Evolutionary conservation across 805 yeast genomes (phyloP).

Genomic region (Alloascoidea hylecoeti): DNA sequence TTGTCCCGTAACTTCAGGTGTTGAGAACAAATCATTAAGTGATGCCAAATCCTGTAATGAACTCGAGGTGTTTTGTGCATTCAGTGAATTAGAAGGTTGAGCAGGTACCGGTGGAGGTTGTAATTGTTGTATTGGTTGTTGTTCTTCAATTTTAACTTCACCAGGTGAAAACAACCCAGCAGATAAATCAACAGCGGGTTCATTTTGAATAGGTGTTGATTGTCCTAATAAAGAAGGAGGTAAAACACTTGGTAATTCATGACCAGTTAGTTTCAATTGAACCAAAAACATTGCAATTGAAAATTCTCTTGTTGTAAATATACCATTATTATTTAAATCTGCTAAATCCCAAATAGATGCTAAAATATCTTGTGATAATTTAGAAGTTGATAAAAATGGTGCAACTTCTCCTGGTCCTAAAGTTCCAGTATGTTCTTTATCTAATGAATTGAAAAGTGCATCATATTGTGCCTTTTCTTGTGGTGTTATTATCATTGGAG

Average conservation of each 20-base stretch:
- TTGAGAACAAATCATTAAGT: constrained; percentile 37
- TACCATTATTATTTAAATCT: constrained; percentile 77
- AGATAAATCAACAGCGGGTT: constrained; percentile 5
- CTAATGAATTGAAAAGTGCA: constrained; percentile 64
- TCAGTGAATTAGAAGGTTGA: constrained; percentile 18
- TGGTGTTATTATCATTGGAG: constrained; percentile 56
- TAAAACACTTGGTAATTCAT: constrained; percentile 60
- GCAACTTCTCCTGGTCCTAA: constrained; percentile 77
- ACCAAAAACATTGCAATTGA: constrained; percentile 90
- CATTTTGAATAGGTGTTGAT: constrained; percentile 1
- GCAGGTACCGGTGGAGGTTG: constrained; percentile 12
- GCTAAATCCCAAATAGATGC: constrained; percentile 94
- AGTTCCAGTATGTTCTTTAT: constrained; percentile 44
- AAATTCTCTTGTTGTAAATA: constrained; percentile 69
- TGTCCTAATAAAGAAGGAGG: constrained; percentile 44
- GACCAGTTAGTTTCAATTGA: constrained; percentile 70
- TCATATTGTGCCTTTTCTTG: constrained; percentile 70
- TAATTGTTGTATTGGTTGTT: constrained; percentile 8
- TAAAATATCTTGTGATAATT: constrained; percentile 67
- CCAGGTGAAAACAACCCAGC: constrained; percentile 5
- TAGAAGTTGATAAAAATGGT: constrained; percentile 76
- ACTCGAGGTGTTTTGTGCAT: constrained; percentile 10
- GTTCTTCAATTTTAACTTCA: too few relatives aligned
- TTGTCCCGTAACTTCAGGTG: constrained; percentile 10
- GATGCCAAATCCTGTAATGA: constrained; percentile 56